phyloP scores from a whole-genome alignment of 257 asterid genomes.

The Solanum bukasovii region DNA sequence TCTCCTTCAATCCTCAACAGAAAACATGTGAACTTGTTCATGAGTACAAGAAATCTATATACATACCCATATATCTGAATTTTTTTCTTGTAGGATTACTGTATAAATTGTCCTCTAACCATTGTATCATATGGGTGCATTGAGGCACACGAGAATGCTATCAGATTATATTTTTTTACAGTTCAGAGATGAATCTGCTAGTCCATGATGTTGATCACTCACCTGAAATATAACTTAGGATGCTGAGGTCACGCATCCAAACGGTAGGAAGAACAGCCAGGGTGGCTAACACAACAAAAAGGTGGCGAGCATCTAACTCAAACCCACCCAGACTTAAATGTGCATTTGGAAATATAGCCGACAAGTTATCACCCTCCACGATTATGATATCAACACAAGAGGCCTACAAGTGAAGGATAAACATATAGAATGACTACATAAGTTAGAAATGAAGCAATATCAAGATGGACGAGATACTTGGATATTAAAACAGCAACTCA shows the following conservation, averaged over 20 bases:
- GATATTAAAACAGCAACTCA: not conserved
- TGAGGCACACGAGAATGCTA: not conserved
- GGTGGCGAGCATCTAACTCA: slow-evolving; percentile 46
- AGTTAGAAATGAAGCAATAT: not conserved
- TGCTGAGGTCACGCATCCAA: slow-evolving; percentile 62
- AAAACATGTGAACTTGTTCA: not conserved
- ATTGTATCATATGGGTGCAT: not conserved
- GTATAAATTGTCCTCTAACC: not conserved
- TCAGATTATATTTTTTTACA: not conserved
- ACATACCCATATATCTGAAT: not conserved
- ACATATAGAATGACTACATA: not conserved
- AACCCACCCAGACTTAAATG: slow-evolving; percentile 56
- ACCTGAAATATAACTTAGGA: slow-evolving; percentile 97
- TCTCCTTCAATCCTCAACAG: not conserved
- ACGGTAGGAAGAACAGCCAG: slow-evolving; percentile 88
- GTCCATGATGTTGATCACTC: slow-evolving; percentile 7
- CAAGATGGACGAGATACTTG: not conserved
- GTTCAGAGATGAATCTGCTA: not conserved
- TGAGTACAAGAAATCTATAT: not conserved
- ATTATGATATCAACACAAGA: slow-evolving; percentile 83
- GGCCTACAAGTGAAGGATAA: slow-evolving; percentile 39
- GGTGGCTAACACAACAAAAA: slow-evolving; percentile 58
- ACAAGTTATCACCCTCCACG: slow-evolving; percentile 82
- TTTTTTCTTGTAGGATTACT: not conserved
- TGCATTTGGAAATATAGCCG: slow-evolving; percentile 74